Evolutionary conservation across 192 early-diverging fungal genomes (phyloP), one percentile per base, ranked within the genome.

Genomic region (Backusella macrospora): DNA sequence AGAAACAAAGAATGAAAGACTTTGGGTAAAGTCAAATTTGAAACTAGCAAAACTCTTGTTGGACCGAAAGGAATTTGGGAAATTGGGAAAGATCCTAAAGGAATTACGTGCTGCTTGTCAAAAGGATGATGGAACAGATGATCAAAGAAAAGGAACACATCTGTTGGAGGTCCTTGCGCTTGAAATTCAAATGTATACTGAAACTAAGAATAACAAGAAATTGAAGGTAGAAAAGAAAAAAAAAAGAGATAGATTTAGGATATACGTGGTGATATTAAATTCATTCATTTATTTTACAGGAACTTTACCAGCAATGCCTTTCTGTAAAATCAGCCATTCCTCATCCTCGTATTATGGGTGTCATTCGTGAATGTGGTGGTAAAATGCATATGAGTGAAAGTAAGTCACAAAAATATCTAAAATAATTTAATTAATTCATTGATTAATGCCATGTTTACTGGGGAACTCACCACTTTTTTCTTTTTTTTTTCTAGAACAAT

Each of bases 311-410:
- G 74, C 92, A 96, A 78, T 96, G 94, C 75, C 77, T 96, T 16
- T 80, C 84, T 26, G 91, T 99, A 55, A 93, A 93, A 80, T 96
- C 94, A 6, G 97, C 96, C 9, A 97, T 99, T 46, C 95, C 97
- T 6, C 96, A 96, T 76, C 97, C 97, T 49, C 86, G 95, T 26
- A 95, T 97, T 83, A 96, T 97, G 95, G 96, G 96, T 43, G 91
- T 96, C 29, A 98, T 99, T 78, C 90, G 94, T 55, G 96, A 98
- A 85, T 97, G 95, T 77, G 97, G 96, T 38, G 97, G 97, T 26
- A 99, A 98, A 75, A 96, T 99, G 94, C 93, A 96, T 80, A 98
- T 99, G 96, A 84, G 84, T 64, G 97, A 99, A 85, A 90, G 88
- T 84, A 88, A 81, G 84, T 73, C 55, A 52, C 43, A 10, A 39